Evolutionary conservation across 805 yeast genomes (phyloP).

Genomic region (Zygosaccharomyces gambellarensis): DNA sequence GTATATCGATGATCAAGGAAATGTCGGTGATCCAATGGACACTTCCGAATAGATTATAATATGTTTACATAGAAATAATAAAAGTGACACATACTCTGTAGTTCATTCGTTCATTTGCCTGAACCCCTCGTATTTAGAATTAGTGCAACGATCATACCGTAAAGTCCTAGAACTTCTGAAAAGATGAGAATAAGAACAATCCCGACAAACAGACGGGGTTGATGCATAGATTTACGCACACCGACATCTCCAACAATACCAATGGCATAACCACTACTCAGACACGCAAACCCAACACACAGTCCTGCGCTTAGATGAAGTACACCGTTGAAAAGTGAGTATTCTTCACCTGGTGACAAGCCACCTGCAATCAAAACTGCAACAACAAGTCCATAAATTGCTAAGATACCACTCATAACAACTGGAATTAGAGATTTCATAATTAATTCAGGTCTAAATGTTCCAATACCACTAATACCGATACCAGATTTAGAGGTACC

Average conservation of each 20-base stretch:
- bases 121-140: conserved; percentile 87
- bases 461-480: conserved; percentile 97
- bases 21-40: conserved; percentile 43
- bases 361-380: conserved; percentile 93
- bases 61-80: background rate
- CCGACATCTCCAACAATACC: conserved; percentile 94
- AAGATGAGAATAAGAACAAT: conserved; percentile 84
- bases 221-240: conserved; percentile 81
- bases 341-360: conserved; percentile 68
- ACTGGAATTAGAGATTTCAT: conserved; percentile 96
- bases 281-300: conserved; percentile 92
- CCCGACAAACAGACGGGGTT: conserved; percentile 83
- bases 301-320: conserved; percentile 97
- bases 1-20: conserved; percentile 76
- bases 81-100: background rate
- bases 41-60: conserved; percentile 26
- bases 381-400: conserved; percentile 95
- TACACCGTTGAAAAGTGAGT: conserved; percentile 91
- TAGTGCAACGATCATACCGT: conserved; percentile 93
- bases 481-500: conserved; percentile 98
- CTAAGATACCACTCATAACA: conserved; percentile 95
- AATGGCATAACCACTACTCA: conserved; percentile 95
- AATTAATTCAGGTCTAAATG: conserved; percentile 93
- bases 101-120: conserved; percentile 31
- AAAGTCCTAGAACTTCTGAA: conserved; percentile 84